phyloP scores from a whole-genome alignment of 2,329 filamentous ascomycete species.

The Rhynchosporium secalis region DNA sequence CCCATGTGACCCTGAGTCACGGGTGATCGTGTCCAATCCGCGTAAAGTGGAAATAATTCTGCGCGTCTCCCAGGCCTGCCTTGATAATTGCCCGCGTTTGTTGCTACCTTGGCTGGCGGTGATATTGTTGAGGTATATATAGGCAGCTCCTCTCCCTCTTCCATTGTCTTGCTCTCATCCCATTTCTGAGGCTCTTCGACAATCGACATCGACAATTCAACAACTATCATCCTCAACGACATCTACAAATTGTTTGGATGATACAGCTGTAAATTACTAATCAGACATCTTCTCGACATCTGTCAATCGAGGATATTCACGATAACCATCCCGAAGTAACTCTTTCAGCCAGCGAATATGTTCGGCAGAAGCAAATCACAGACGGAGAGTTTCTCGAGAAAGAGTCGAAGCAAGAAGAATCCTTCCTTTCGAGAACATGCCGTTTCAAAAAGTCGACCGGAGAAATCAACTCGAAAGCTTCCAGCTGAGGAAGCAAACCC shows the following conservation, averaged over 20 bases:
- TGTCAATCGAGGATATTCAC: not conserved
- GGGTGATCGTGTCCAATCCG: slow-evolving; percentile 16
- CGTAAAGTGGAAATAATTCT: not conserved
- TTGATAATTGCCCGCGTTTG: slow-evolving; percentile 22
- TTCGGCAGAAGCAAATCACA: slow-evolving; percentile 37
- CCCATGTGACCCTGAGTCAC: slow-evolving; percentile 28
- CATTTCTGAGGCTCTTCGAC: slow-evolving; percentile 8
- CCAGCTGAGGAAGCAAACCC: slow-evolving; percentile 33
- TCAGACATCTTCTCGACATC: slow-evolving; percentile 9
- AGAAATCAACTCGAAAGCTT: slow-evolving; percentile 34
- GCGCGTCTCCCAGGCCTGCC: slow-evolving; percentile 25
- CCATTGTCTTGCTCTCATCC: slow-evolving; percentile 16
- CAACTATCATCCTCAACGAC: slow-evolving; percentile 13
- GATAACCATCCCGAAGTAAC: slow-evolving; percentile 12
- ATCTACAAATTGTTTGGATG: slow-evolving; percentile 11
- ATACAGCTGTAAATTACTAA: slow-evolving; percentile 1
- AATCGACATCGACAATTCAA: slow-evolving; percentile 21
- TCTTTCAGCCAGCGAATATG: slow-evolving; percentile 29
- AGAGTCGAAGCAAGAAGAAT: slow-evolving; percentile 33
- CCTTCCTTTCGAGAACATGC: slow-evolving; percentile 41
- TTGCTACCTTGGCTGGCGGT: slow-evolving; percentile 9
- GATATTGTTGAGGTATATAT: slow-evolving; percentile 23
- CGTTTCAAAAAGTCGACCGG: slow-evolving; percentile 39
- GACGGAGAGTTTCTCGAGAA: slow-evolving; percentile 39
- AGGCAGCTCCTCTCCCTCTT: slow-evolving; percentile 20